A percentile compares a stretch with the other conserved stretches of the same genome.
phyloP scores from a whole-genome alignment of 2,329 filamentous ascomycete genomes.

The Hymenoscyphus occultus region DNA sequence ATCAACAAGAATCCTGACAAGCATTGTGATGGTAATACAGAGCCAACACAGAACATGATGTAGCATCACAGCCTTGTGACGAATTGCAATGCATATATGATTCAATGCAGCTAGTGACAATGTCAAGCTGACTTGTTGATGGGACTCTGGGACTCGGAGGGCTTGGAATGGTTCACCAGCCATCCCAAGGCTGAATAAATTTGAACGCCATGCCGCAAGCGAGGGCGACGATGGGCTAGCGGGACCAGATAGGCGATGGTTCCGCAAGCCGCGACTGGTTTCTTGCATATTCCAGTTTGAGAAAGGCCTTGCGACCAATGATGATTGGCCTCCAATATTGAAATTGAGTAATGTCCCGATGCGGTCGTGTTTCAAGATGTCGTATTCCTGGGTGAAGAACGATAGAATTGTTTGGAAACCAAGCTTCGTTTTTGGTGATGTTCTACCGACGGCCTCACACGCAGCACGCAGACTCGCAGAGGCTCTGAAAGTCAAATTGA shows the following conservation, averaged over 20 bases:
- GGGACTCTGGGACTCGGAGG: too few species aligned
- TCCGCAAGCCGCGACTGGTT: neutral
- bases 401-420: neutral
- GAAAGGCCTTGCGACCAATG: neutral
- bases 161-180: neutral
- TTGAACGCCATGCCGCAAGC: neutral
- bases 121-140: neutral
- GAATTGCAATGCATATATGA: neutral
- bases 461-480: too few species aligned
- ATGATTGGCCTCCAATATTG: neutral
- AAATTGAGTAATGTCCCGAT: neutral
- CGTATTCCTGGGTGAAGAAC: neutral
- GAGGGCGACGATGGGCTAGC: neutral
- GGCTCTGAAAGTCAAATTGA: too few species aligned
- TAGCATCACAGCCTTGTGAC: too few species aligned
- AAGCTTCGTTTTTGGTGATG: too few species aligned
- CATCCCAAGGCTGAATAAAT: slow-evolving; percentile 1
- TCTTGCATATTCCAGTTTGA: neutral
- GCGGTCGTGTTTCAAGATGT: neutral
- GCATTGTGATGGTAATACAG: too few species aligned
- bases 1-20: too few species aligned
- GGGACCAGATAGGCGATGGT: neutral
- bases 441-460: too few species aligned
- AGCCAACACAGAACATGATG: too few species aligned
- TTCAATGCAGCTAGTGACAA: neutral